phyloP scores from a whole-genome alignment of 2,329 filamentous ascomycete species.

The Aspergillus sp. region DNA sequence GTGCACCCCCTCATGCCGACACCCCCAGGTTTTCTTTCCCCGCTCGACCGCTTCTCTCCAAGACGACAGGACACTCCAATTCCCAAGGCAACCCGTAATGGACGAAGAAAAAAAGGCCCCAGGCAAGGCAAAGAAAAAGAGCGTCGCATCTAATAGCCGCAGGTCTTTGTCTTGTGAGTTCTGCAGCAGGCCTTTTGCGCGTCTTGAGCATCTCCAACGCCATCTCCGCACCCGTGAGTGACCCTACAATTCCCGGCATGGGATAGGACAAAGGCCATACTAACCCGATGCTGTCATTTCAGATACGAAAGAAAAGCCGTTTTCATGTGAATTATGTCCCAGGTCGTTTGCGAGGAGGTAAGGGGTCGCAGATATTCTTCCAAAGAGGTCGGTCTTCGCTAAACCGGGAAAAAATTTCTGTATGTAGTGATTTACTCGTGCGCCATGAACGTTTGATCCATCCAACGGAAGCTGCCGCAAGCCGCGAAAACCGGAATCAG shows the following conservation, averaged over 20 bases:
- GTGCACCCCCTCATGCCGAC: conserved; percentile 6
- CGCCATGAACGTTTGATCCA: conserved; percentile 44
- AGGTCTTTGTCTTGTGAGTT: conserved; percentile 43
- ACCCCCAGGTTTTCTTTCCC: conserved; percentile 34
- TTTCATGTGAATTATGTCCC: conserved; percentile 42
- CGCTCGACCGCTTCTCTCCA: conserved; percentile 21
- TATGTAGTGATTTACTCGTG: conserved; percentile 39
- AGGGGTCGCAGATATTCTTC: conserved; percentile 2
- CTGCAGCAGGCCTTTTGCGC: conserved; percentile 41
- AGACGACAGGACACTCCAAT: conserved; percentile 18
- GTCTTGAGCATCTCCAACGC: conserved; percentile 44
- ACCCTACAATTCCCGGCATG: conserved; percentile 1
- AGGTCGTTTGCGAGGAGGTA: conserved; percentile 43
- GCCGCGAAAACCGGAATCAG: conserved; percentile 31
- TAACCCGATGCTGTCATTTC: conserved; percentile 19
- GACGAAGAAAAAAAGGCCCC: conserved; percentile 30
- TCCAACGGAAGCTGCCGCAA: conserved; percentile 34
- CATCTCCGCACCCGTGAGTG: conserved; percentile 44
- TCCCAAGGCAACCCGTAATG: conserved; percentile 24
- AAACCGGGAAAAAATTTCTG: conserved; percentile 11
- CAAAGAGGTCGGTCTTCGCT: conserved; percentile 13
- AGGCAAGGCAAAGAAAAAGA: conserved; percentile 36
- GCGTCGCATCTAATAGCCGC: conserved; percentile 32
- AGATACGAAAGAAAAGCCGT: conserved; percentile 45
- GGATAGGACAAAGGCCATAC: conserved; percentile 3